These are phyloP conservation scores for Neobulgaria alba DNA, from an alignment of 2,329 filamentous ascomycete genomes.

Conservation along the genomic window DNA sequence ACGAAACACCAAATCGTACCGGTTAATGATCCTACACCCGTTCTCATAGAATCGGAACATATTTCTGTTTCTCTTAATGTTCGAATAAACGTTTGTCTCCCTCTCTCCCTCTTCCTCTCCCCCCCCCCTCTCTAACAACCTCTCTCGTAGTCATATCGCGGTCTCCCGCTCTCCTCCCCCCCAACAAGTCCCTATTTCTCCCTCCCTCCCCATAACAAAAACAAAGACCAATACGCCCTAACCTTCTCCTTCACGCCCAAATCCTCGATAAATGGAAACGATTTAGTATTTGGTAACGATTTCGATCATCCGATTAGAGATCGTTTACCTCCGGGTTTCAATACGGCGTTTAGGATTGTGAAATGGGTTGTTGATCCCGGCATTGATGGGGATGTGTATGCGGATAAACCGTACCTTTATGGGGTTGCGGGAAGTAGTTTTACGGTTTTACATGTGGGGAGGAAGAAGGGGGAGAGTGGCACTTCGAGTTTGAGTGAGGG, in stretches of 20 bases:
- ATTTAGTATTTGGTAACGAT: constrained; percentile 90
- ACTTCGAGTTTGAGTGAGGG: too few species aligned
- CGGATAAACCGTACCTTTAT: constrained; percentile 78
- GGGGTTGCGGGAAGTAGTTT: constrained; percentile 74
- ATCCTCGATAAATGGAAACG: constrained; percentile 28
- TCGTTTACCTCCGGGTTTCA: constrained; percentile 76
- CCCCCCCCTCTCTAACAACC: neutral
- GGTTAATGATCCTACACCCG: constrained; percentile 61
- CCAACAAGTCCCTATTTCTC: constrained; percentile 70
- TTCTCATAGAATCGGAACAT: constrained; percentile 53
- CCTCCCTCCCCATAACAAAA: constrained; percentile 53
- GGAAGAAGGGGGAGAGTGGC: too few species aligned
- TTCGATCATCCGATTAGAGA: constrained; percentile 88
- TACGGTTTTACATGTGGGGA: constrained; percentile 64
- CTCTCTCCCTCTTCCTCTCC: constrained; percentile 20
- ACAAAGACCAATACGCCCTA: constrained; percentile 77
- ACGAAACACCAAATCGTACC: constrained; percentile 63
- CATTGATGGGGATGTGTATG: constrained; percentile 81
- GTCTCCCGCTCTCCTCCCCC: constrained; percentile 65
- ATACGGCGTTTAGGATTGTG: constrained; percentile 74
- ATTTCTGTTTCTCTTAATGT: constrained; percentile 64
- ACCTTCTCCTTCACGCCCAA: constrained; percentile 72
- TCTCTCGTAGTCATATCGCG: constrained; percentile 40
- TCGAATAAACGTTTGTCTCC: constrained; percentile 56
- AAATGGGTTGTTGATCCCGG: constrained; percentile 89